phyloP scores from a whole-genome alignment of 306 rosid species.

The Cucurbita ficifolia region DNA sequence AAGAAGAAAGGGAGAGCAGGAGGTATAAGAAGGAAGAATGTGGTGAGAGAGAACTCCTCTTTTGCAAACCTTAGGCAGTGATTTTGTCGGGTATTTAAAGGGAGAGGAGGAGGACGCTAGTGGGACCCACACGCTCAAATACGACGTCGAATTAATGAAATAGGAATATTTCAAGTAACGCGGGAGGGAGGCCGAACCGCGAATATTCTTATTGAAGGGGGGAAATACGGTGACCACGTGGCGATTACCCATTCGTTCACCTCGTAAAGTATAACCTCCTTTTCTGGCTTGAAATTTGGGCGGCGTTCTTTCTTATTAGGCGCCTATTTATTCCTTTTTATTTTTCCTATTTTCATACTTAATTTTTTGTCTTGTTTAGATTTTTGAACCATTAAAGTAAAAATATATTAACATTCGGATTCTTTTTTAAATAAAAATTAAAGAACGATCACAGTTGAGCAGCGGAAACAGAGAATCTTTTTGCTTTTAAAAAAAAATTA shows the following conservation, averaged over 20 bases:
- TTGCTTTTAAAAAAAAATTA: not conserved
- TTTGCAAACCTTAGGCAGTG: conserved; percentile 26
- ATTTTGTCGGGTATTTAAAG: conserved; percentile 31
- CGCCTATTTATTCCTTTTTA: not conserved
- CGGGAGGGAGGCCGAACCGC: not conserved
- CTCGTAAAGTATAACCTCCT: not conserved
- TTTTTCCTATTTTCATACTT: not conserved
- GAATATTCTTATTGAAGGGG: not conserved
- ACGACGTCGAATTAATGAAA: conserved; percentile 1
- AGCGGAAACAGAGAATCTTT: not conserved
- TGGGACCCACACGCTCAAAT: conserved; percentile 24
- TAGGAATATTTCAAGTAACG: not conserved
- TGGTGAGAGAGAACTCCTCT: not conserved
- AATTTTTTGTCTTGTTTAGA: too few species aligned
- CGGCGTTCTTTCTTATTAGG: not conserved
- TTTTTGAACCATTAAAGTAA: not conserved
- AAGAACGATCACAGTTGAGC: not conserved
- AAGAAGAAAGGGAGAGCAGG: too few species aligned
- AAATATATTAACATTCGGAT: not conserved
- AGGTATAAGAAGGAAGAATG: not conserved
- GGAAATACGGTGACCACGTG: not conserved
- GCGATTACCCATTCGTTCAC: not conserved
- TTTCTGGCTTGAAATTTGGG: not conserved
- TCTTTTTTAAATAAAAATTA: not conserved
- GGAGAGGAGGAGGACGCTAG: not conserved